Evolutionary conservation across 768 basidiomycete species (phyloP), one percentile per base, ranked within the genome.

Genomic region (Pisolithus tinctorius): DNA sequence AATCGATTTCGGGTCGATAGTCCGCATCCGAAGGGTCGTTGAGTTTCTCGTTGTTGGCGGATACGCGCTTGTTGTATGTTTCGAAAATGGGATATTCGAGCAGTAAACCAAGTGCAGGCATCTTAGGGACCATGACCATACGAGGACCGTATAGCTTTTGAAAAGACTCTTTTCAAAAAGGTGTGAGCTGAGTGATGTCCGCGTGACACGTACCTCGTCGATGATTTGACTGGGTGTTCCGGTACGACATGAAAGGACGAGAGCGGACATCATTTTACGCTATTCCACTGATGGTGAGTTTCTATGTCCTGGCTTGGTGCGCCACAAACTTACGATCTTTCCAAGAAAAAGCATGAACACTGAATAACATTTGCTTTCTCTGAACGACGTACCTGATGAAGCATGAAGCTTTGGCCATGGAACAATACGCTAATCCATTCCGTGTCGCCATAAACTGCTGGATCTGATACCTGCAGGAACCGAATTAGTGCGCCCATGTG

Each of bases 331-430:
- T 50, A 67, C 68, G 48, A 67, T 69, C 66, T 67, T 52, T 34
- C 45, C 30, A 10, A 48, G 52, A 41, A 47, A 51, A 43, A 50
- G 25, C 51, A 64, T 59, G 51, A 58, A 53, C 37, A 30, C 23
- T 36, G 66, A 74, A 52, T 58, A 55, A 5, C 8, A 14, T 13
- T 30, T 30, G 11, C 20, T 26, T 52, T 38, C 34, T 44, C 7
- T 43, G 43, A 57, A 62, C 30, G n/a, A 70, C 76, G 48, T 60
- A 93, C 93, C 76, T 99, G 96, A 67, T 99, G 95, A 49, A 99
- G 71, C 96, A 99, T 98, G 68, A 99, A 99, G 60, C 91, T 93
- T 68, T 99, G 96, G 0, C 95, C 96, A 63, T 98, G 93, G 65
- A 96, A 87, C 53, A 88, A 74, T 17, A 98, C 84, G 42, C 87